These are phyloP conservation scores for Pestalotiopsis sp. DNA, from an alignment of 2,329 filamentous ascomycete genomes.

Conservation along the genomic window DNA sequence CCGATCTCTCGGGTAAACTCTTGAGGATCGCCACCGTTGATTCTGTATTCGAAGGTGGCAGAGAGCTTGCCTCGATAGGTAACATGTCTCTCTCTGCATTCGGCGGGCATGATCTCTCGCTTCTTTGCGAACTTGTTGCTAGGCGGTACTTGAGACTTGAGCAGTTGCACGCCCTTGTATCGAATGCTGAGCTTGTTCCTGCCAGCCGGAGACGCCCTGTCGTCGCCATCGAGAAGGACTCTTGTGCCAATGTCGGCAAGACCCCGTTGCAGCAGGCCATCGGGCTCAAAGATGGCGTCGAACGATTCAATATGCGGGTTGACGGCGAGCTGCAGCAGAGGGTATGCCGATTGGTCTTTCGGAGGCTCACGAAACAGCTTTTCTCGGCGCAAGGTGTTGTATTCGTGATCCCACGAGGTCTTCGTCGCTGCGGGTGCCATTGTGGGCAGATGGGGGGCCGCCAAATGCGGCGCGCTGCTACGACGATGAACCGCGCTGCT, in stretches of 20 bases:
- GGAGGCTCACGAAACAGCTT: constrained; percentile 88
- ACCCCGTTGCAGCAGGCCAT: constrained; percentile 73
- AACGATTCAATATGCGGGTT: constrained; percentile 94
- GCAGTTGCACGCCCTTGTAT: constrained; percentile 79
- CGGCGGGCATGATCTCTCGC: constrained; percentile 85
- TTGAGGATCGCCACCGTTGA: constrained; percentile 85
- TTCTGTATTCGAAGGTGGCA: constrained; percentile 79
- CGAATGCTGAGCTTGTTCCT: constrained; percentile 79
- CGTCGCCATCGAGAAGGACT: constrained; percentile 81
- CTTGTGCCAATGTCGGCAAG: constrained; percentile 90
- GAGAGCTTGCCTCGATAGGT: constrained; percentile 88
- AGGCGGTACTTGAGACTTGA: constrained; percentile 78
- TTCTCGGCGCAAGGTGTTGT: constrained; percentile 83
- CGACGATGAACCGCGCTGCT: neutral
- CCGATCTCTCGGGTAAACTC: constrained; percentile 86
- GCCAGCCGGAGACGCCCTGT: constrained; percentile 56
- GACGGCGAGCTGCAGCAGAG: constrained; percentile 81
- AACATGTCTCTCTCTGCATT: constrained; percentile 91
- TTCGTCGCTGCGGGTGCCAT: constrained; percentile 64
- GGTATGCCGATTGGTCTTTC: constrained; percentile 84
- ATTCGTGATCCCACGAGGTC: constrained; percentile 82
- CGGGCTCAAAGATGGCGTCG: constrained; percentile 80
- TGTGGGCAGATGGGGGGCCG: constrained; percentile 19
- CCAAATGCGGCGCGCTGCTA: neutral
- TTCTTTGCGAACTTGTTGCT: constrained; percentile 85